A percentile compares a stretch with the other conserved stretches of the same genome.
These are phyloP conservation scores for Nakaseomyces glabratus DNA, from an alignment of 1,139 yeast genomes.

Conservation along the genomic window DNA sequence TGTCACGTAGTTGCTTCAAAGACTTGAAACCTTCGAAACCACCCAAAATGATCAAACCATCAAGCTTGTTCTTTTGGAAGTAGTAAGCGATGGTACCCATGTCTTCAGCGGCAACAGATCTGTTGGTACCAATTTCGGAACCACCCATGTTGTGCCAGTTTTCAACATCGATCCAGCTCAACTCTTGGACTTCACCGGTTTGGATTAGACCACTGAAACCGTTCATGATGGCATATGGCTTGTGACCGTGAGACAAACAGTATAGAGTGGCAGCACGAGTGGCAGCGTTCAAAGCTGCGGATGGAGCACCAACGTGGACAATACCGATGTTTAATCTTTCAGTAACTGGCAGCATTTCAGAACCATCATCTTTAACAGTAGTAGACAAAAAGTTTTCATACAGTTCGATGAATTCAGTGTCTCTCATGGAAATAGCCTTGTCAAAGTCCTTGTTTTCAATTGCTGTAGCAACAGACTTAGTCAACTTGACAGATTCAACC, in stretches of 20 bases:
- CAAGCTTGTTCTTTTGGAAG: constrained; percentile 62
- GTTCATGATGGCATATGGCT: constrained; percentile 61
- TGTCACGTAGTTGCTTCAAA: constrained; percentile 54
- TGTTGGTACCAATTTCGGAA: constrained; percentile 73
- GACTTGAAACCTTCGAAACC: constrained; percentile 75
- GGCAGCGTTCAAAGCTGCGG: constrained; percentile 74
- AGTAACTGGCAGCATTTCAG: constrained; percentile 43
- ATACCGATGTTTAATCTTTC: constrained; percentile 59
- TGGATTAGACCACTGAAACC: constrained; percentile 73
- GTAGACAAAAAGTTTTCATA: constrained; percentile 56
- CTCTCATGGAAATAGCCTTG: constrained; percentile 58
- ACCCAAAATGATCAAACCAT: constrained; percentile 67
- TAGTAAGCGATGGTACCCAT: constrained; percentile 69
- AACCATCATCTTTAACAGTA: constrained; percentile 51
- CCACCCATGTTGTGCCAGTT: constrained; percentile 74
- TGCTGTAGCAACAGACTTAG: constrained; percentile 63
- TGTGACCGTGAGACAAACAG: constrained; percentile 69
- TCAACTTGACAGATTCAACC: constrained; percentile 62
- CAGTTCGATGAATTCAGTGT: constrained; percentile 62
- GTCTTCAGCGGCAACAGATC: constrained; percentile 61
- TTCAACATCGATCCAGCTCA: constrained; percentile 61
- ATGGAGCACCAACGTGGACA: constrained; percentile 75
- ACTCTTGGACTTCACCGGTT: constrained; percentile 55
- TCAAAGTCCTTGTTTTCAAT: constrained; percentile 53
- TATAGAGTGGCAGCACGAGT: constrained; percentile 67